Evolutionary conservation across 73 alveolate genomes (phyloP), one percentile per base, ranked within the genome.

Genomic region (Stentor roeselii): DNA sequence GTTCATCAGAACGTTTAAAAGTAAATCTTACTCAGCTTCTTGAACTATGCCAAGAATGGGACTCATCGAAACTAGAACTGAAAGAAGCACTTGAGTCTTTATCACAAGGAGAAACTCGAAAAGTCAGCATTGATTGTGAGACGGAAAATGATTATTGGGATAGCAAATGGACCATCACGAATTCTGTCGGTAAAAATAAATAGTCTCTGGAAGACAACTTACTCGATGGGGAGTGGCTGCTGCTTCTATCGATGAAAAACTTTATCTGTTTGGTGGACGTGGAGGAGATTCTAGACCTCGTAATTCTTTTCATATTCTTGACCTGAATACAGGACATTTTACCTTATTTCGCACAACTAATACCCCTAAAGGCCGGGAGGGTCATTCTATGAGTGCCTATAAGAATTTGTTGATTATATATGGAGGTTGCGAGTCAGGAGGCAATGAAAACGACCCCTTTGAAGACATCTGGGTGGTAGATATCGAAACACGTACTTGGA

Each of bases 381-480:
- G 74, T n/a, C 74, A 58, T 58, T 58, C 74, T 0, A 58, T 58
- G 74, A 2, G 15, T 58, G 35, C 74, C 27, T 58, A 58, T 2
- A 58, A 58, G 74, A n/a, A 58, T n/a, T 31, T 21, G 74, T 31
- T 58, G 15, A 58, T 58, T 58, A 31, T 58, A 31, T 58, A 21
- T 58, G 74, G 74, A 58, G 74, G 74, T 0, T 58, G 74, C 27
- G 74, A 58, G 27, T n/a, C 35, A 21, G 74, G 74, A 58, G 74
- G 27, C 15, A 31, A 31, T 31, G 2, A 58, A 0, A 58, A n/a
- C 27, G 74, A 58, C 35, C 74, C 74, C 0, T 58, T 21, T 2
- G 2, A 58, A 1, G 74, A 58, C 74, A 31, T 58, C 74, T 58
- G 74, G 74, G 74, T 58, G 74, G 1, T 58, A 58, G 74, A 58